Evolutionary conservation across 1,284 basidiomycete species (phyloP), one percentile per base, ranked within the genome.

Genomic region (Omphalotus olearius): DNA sequence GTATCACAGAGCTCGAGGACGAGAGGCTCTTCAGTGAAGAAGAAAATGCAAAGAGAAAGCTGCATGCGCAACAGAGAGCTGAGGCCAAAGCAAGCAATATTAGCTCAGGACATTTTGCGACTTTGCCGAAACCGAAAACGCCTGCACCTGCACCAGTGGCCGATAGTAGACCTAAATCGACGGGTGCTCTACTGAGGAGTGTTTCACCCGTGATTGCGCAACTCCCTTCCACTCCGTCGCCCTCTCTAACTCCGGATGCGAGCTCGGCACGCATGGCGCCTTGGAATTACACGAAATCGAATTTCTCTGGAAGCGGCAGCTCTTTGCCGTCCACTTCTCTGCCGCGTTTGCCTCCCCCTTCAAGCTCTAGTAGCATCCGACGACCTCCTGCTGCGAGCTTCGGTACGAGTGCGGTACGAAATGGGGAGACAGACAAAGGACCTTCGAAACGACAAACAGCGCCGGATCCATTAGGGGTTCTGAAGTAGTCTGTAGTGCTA

Each of bases 391-490:
- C 40, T 9, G 35, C 17, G 42, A 37, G 23, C 4, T 28, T 28
- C 17, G 28, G 26, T 39, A 37, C 47, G 23, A 37, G n/a, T n/a
- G 23, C 45, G 18, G 45, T 17, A 4, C 3, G 16, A 16, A n/a
- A 41, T 2, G 16, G 11, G 36, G 38, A 40, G 50, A 58, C 61
- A 47, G 45, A 57, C 28, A 57, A 52, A 49, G 60, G 51, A 49
- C 61, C 63, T 52, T 63, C 62, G 11, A 69, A 75, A 54, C 11
- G 17, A 39, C 40, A 50, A 26, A 37, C 16, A 30, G 44, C 52
- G 4, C 71, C 78, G 40, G 84, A 88, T 68, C 85, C 85, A n/a
- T 63, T 88, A 42, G 84, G 85, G 39, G 85, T 74, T 47, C 63
- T 80, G 52, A 67, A 65, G 54, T 69, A 51, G 35, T 23, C 2